These are phyloP conservation scores for Flaveria brownii DNA, from an alignment of 129 eudicot genomes.

Conservation along the genomic window DNA sequence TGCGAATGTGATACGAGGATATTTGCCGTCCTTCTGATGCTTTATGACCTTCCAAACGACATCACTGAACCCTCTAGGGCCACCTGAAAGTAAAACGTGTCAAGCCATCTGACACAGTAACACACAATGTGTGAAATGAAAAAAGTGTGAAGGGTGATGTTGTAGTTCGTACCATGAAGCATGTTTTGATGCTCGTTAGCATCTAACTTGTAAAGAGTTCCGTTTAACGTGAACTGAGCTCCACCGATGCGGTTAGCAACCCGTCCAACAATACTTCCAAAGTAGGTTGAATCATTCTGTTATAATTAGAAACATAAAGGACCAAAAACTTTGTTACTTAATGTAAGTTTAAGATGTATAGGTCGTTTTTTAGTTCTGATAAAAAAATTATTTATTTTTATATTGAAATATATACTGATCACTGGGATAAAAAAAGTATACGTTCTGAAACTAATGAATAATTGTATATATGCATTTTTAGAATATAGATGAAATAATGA, in stretches of 20 bases:
- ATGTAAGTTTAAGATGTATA: too few species aligned
- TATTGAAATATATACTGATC: background rate
- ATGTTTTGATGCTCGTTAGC: conserved; percentile 62
- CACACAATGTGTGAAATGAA: background rate
- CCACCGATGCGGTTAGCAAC: conserved; percentile 81
- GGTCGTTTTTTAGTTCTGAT: background rate
- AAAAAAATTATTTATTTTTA: too few species aligned
- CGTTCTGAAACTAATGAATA: background rate
- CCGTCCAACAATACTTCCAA: conserved; percentile 73
- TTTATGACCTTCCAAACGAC: conserved; percentile 46
- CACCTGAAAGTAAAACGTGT: conserved; percentile 32
- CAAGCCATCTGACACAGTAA: background rate
- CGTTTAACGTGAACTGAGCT: conserved; percentile 65
- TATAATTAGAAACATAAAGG: background rate
- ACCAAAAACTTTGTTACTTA: too few species aligned
- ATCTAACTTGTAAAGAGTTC: conserved; percentile 57
- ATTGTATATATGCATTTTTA: too few species aligned
- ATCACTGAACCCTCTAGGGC: conserved; percentile 48
- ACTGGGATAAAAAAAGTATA: background rate
- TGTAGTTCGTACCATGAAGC: conserved; percentile 55
- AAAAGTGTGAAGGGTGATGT: background rate
- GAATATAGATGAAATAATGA: background rate
- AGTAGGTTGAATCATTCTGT: conserved; percentile 60
- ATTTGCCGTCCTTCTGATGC: conserved; percentile 16
- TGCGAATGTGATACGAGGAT: conserved; percentile 35